Evolutionary conservation across 208 protist genomes (phyloP).

Genomic region (Herpetomonas samuelpessoai): DNA sequence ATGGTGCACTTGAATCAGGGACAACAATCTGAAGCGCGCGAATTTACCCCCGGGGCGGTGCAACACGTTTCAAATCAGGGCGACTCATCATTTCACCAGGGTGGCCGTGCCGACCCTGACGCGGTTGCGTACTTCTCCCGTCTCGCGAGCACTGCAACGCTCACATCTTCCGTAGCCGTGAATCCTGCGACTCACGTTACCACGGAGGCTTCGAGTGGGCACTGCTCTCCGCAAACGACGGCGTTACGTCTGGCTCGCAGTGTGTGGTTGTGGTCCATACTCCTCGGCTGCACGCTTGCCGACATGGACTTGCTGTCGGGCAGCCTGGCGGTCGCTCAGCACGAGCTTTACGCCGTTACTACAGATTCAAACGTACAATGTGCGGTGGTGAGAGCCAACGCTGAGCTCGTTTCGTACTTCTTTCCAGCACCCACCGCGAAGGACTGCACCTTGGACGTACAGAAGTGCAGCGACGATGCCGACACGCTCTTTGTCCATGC

Average conservation of each 20-base stretch:
- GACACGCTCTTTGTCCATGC: conserved; percentile 14
- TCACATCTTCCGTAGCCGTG: neutral
- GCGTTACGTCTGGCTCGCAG: conserved; percentile 18
- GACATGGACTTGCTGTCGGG: conserved; percentile 66
- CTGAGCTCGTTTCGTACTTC: no score
- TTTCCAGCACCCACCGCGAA: no score
- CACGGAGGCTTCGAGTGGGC: neutral
- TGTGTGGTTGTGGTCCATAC: conserved; percentile 64
- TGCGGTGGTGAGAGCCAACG: no score
- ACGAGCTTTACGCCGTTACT: conserved; percentile 11
- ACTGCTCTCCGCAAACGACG: neutral
- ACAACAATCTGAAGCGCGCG: neutral
- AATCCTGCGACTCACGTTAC: no score
- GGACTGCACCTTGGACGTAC: no score
- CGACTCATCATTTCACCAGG: conserved; percentile 8
- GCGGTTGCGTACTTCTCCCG: no score
- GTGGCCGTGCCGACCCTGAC: neutral
- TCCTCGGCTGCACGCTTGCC: conserved; percentile 29
- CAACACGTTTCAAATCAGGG: no score
- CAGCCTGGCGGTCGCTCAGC: conserved; percentile 37
- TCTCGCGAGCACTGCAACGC: neutral
- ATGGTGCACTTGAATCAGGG: conserved; percentile 28
- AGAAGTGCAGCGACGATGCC: conserved; percentile 4
- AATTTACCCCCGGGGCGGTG: neutral
- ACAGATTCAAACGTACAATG: conserved; percentile 1